These are phyloP conservation scores for Xylaria sp. DNA, from an alignment of 2,329 filamentous ascomycete species.

Conservation along the genomic window DNA sequence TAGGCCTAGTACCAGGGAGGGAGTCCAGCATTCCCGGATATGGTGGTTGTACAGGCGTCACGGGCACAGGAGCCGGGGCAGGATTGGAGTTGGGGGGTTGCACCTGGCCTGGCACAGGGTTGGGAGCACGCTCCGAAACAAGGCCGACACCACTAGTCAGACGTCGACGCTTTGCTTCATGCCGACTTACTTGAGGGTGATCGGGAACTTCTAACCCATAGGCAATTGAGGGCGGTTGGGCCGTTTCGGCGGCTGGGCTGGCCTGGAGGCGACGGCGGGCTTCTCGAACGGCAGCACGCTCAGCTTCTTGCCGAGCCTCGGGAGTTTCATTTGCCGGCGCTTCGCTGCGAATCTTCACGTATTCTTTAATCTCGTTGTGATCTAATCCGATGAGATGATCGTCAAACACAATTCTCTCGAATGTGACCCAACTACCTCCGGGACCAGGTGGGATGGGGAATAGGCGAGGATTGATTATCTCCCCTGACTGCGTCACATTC, in stretches of 20 bases:
- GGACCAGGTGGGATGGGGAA: slow-evolving; percentile 59
- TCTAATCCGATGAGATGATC: slow-evolving; percentile 60
- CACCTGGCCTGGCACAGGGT: slow-evolving; percentile 3
- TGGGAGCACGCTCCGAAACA: slow-evolving; percentile 38
- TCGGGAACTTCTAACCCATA: slow-evolving; percentile 58
- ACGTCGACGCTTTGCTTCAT: slow-evolving; percentile 56
- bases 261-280: slow-evolving; percentile 52
- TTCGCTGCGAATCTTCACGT: slow-evolving; percentile 60
- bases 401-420: slow-evolving; percentile 64
- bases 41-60: slow-evolving; percentile 9
- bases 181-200: slow-evolving; percentile 42
- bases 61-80: slow-evolving; percentile 1
- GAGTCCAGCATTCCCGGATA: slow-evolving; percentile 27
- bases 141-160: slow-evolving; percentile 46
- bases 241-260: slow-evolving; percentile 52
- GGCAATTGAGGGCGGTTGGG: slow-evolving; percentile 53
- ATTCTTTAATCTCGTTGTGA: slow-evolving; percentile 66
- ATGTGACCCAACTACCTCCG: slow-evolving; percentile 68
- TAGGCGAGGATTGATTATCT: slow-evolving; percentile 52
- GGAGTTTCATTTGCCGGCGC: slow-evolving; percentile 40
- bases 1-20: slow-evolving; percentile 59
- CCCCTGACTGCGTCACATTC: slow-evolving; percentile 53
- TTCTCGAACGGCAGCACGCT: slow-evolving; percentile 52
- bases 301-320: slow-evolving; percentile 47
- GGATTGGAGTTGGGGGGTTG: slow-evolving; percentile 2